These are phyloP conservation scores for Alternaria tenuissima DNA, from an alignment of 2,329 filamentous ascomycete species.

Conservation along the genomic window DNA sequence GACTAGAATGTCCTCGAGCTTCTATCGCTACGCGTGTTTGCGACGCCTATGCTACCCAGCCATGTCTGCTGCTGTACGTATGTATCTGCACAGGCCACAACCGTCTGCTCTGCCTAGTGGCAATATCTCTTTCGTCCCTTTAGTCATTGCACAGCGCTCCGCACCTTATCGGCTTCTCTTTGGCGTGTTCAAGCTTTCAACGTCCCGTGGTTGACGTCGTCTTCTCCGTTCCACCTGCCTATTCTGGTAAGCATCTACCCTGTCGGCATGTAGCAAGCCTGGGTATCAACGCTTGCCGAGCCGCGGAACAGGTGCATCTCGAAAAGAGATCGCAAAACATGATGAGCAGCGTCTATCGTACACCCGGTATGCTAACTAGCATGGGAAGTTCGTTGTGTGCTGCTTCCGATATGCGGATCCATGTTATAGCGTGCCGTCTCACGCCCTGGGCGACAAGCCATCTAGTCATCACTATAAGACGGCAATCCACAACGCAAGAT, in stretches of 20 bases:
- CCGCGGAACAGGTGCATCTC: slow-evolving; percentile 23
- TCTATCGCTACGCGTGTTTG: neutral
- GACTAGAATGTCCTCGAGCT: neutral
- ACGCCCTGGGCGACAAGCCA: neutral
- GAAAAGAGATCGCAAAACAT: slow-evolving; percentile 15
- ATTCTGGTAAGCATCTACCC: slow-evolving; percentile 35
- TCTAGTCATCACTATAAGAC: slow-evolving; percentile 20
- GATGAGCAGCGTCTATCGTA: slow-evolving; percentile 17
- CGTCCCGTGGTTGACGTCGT: slow-evolving; percentile 5
- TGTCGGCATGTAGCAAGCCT: slow-evolving; percentile 26
- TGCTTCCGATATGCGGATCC: slow-evolving; percentile 13
- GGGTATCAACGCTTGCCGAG: slow-evolving; percentile 34
- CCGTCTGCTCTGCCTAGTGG: neutral
- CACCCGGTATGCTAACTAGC: slow-evolving; percentile 31
- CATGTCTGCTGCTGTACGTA: neutral
- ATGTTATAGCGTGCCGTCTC: slow-evolving; percentile 9
- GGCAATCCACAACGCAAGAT: neutral
- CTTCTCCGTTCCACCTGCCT: slow-evolving; percentile 34
- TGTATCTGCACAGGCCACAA: neutral
- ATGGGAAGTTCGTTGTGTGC: slow-evolving; percentile 35
- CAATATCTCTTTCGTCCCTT: neutral
- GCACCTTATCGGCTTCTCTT: neutral
- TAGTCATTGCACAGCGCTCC: neutral
- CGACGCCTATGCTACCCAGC: neutral
- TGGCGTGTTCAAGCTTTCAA: neutral